Conservation (phyloP, 441 rosid species). For the Croton setiger region DNA sequence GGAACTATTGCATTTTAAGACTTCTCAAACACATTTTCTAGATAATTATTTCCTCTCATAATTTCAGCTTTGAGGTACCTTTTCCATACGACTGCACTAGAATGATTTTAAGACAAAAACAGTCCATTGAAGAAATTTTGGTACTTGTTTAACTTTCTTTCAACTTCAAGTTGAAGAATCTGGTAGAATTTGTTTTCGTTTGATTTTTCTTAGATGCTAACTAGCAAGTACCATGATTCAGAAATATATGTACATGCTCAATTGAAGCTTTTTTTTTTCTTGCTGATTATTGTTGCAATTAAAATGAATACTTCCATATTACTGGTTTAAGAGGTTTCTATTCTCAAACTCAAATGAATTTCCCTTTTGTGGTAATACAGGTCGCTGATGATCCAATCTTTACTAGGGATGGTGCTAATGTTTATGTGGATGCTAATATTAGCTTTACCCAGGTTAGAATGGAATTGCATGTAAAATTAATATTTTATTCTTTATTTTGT, state of each 20-base stretch:
- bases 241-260: neutral
- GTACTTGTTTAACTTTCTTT: slow-evolving; percentile 7
- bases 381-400: slow-evolving; percentile 76
- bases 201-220: neutral
- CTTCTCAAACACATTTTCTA: neutral
- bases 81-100: too few species aligned
- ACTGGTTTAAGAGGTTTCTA: neutral
- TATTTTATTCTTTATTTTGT: slow-evolving; percentile 11
- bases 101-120: too few species aligned
- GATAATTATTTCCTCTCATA: neutral
- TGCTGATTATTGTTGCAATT: neutral
- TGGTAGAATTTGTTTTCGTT: too few species aligned
- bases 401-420: slow-evolving; percentile 85
- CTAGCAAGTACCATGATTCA: neutral
- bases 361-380: slow-evolving; percentile 35
- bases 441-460: slow-evolving; percentile 85
- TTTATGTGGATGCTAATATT: slow-evolving; percentile 75
- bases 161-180: too few species aligned
- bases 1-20: neutral
- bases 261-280: neutral
- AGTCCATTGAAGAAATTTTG: neutral
- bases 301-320: neutral
- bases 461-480: slow-evolving; percentile 13
- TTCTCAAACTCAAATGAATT: slow-evolving; percentile 12
- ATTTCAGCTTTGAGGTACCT: neutral